Evolutionary conservation across 1,284 basidiomycete species (phyloP), one percentile per base, ranked within the genome.

Genomic region (Microbotryum lychnidis-dioicae): DNA sequence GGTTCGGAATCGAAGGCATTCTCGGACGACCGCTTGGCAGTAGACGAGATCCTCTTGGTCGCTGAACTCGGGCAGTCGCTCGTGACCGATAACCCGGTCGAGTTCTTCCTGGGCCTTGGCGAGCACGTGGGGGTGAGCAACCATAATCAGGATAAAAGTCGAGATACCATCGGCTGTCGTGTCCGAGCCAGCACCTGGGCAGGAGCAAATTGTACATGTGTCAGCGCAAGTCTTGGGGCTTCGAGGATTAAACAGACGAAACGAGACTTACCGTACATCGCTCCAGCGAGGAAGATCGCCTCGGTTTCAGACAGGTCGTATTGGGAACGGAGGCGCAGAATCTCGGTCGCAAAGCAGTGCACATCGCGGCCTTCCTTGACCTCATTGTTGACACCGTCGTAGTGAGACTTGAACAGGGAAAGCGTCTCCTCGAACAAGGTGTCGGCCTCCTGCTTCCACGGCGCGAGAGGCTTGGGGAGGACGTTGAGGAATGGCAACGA

Each of bases 1-100:
- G 10, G 75, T 71, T 47, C 75, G 61, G 73, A 74, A 76, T 16
- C 75, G 61, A 50, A 75, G 51, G 10, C 67, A 64, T 57, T 76
- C 75, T 37, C 70, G 63, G 6, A 74, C 63, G 21, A 72, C 62
- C 0, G 75, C 75, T 12, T 63, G 56, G 25, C 73, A 66, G 57
- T 72, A 75, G 14, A 71, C 65, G 18, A 76, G 54, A 10, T 66
- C 61, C 20, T 67, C 62, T 47, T 73, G 53, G 49, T 76, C 75
- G 12, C 58, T 60, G 45, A 74, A 75, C 9, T 64, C 66, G 3
- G 75, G 75, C 25, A 74, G 18, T 21, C 73, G 61, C 12, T 63
- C 60, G 9, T 50, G 33, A 20, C 70, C 71, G 10, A 75, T 70
- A 18, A 75, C 63, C 2, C 51, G 37, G 54, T 76, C 74, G 21